phyloP scores from a whole-genome alignment of 768 basidiomycete genomes.

The Leucocoprinus sp. region DNA sequence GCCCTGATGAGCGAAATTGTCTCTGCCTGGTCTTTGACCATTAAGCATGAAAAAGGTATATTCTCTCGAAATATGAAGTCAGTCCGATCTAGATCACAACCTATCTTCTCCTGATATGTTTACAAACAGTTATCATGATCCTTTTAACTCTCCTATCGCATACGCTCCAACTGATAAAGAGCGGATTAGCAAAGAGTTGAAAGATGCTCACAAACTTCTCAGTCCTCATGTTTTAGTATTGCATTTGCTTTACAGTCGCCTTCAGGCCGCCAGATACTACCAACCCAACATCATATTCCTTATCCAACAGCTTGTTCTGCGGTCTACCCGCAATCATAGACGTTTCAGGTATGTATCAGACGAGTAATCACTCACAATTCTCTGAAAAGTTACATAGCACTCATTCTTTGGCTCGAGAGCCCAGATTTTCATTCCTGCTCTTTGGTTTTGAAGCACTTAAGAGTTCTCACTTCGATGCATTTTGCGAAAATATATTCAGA shows the following conservation, averaged over 20 bases:
- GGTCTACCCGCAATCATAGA: conserved; percentile 64
- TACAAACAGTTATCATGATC: conserved; percentile 68
- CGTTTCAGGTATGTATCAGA: conserved; percentile 61
- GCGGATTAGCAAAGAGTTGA: conserved; percentile 63
- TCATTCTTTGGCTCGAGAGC: conserved; percentile 85
- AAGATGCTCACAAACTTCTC: conserved; percentile 66
- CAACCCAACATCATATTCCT: conserved; percentile 78
- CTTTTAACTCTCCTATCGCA: conserved; percentile 76
- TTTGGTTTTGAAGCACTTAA: conserved; percentile 91
- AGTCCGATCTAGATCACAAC: conserved; percentile 19
- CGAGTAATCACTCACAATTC: background rate
- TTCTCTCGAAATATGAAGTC: conserved; percentile 81
- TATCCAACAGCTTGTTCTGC: conserved; percentile 75
- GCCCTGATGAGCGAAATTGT: conserved; percentile 80
- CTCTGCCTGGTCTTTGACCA: conserved; percentile 80
- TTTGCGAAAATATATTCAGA: conserved; percentile 70
- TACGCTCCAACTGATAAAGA: conserved; percentile 90
- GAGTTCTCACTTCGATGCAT: conserved; percentile 78
- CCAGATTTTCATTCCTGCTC: conserved; percentile 81
- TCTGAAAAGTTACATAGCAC: conserved; percentile 43
- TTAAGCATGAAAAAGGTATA: conserved; percentile 69
- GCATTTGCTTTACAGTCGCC: conserved; percentile 82
- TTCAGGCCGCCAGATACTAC: conserved; percentile 90
- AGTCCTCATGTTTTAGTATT: conserved; percentile 79
- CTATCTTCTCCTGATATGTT: background rate